Evolutionary conservation across 495 filamentous ascomycete genomes (phyloP), one percentile per base, ranked within the genome.

Genomic region (Tuber magnatum): DNA sequence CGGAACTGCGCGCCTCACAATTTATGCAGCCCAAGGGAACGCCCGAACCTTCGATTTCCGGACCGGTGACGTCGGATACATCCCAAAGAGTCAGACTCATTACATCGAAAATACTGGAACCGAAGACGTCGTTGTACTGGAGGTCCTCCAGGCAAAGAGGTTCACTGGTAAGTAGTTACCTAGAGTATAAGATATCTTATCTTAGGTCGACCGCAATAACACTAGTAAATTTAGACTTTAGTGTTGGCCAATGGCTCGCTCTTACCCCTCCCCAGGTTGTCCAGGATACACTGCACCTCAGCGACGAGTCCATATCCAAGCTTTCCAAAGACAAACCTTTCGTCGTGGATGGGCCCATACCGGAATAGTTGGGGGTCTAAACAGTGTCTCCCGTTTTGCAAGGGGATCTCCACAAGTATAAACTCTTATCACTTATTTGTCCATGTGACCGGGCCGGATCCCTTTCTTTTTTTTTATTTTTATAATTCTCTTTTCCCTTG

Each of bases 21-120:
- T 93, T 8, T 93, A 89, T 81, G 83, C 85, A 8, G 89, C 91
- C 0, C 87, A 89, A 0, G 81, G 83, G 0, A 81, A 85, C 3
- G 87, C 91, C 2, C 86, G 87, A 16, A 93, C 91, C 0, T 94
- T 93, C 81, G 92, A 94, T 82, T 93, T 90, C 81, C 85, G 86
- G 32, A 87, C 89, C n/a, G 91, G 91, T 41, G 92, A 92, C 74
- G 90, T 92, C 0, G 91, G 87, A 0, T 91, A 92, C 74, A 89
- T 94, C 74, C 90, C 91, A 0, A 83, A 86, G 79, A 87, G 86
- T 3, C 86, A 86, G 71, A 88, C 88, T 20, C 91, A 93, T 81
- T 93, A 91, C 82, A 87, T 93, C 73, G 90, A 94, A 85, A 93
- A 93, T 77, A 88, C 88, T 1, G 90, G 90, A 5, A 87, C 88